Conservation (phyloP, 306 rosid genomes). For the Lathyrus oleraceus region DNA sequence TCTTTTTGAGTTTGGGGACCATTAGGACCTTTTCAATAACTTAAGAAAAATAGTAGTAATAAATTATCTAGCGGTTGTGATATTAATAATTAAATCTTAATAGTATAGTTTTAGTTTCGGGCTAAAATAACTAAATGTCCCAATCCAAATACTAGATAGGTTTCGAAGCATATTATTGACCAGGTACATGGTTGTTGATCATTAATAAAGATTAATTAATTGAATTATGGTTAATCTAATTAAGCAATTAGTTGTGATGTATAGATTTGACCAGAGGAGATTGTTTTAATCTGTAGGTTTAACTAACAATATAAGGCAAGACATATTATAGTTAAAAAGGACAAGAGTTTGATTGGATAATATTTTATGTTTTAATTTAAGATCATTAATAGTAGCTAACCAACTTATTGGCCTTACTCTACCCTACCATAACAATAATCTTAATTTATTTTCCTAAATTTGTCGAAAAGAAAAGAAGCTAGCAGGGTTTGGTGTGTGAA, state of each 20-base stretch:
- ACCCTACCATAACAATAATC: conserved; percentile 15
- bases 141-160: conserved; percentile 28
- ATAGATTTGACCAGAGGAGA: conserved; percentile 37
- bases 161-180: conserved; percentile 25
- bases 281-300: conserved; percentile 30
- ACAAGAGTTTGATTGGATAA: conserved; percentile 12
- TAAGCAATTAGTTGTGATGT: conserved; percentile 20
- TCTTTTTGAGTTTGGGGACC: neutral
- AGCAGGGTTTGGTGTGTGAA: conserved; percentile 47
- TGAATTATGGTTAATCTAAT: neutral
- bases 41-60: conserved; percentile 18
- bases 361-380: conserved; percentile 23
- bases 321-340: conserved; percentile 33
- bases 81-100: conserved; percentile 1
- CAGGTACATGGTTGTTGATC: conserved; percentile 32
- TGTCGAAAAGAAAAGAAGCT: conserved; percentile 43
- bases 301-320: conserved; percentile 24
- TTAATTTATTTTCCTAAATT: conserved; percentile 23
- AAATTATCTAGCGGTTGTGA: conserved; percentile 15
- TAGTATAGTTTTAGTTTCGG: neutral
- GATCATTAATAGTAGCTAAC: conserved; percentile 34
- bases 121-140: conserved; percentile 24
- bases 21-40: conserved; percentile 31
- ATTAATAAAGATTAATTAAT: neutral
- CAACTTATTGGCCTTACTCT: conserved; percentile 34